phyloP scores from a whole-genome alignment of 2,329 filamentous ascomycete species.

The Aspergillus ochraceoroseus region DNA sequence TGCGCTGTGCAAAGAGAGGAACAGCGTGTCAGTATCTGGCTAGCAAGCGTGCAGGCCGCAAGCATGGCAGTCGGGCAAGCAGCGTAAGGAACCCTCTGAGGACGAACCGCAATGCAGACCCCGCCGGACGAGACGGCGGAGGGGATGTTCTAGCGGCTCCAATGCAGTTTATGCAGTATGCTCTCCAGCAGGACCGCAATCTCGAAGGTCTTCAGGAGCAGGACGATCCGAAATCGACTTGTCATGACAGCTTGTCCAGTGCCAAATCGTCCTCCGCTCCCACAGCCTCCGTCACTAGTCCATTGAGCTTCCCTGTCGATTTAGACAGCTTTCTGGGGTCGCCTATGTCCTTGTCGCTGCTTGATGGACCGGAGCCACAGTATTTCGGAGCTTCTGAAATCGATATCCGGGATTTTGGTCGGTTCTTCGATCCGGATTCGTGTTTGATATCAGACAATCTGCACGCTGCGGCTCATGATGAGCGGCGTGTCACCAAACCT shows the following conservation, averaged over 20 bases:
- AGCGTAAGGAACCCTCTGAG: conserved; percentile 1
- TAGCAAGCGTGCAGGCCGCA: conserved; percentile 9
- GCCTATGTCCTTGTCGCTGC: conserved; percentile 2
- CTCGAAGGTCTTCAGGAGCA: not conserved
- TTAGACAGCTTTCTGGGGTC: conserved; percentile 2
- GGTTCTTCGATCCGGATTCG: not conserved
- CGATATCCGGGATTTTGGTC: not conserved
- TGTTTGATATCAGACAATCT: not conserved
- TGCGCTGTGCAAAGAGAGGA: conserved; percentile 7
- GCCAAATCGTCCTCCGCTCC: conserved; percentile 2
- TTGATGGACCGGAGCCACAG: not conserved
- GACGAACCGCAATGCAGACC: not conserved
- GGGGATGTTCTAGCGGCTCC: not conserved
- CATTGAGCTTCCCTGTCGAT: conserved; percentile 1
- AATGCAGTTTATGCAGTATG: conserved; percentile 2
- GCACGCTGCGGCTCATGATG: too few species aligned
- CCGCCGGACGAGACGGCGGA: not conserved
- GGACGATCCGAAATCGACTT: conserved; percentile 3
- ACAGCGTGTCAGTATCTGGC: conserved; percentile 8
- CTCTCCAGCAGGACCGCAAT: conserved; percentile 9
- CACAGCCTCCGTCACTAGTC: conserved; percentile 1
- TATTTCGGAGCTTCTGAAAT: not conserved
- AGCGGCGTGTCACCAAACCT: too few species aligned
- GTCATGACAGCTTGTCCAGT: conserved; percentile 5
- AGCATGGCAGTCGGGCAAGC: conserved; percentile 5